Evolutionary conservation across 164 flowering plant species (phyloP).

Genomic region (Tinospora cordifolia): DNA sequence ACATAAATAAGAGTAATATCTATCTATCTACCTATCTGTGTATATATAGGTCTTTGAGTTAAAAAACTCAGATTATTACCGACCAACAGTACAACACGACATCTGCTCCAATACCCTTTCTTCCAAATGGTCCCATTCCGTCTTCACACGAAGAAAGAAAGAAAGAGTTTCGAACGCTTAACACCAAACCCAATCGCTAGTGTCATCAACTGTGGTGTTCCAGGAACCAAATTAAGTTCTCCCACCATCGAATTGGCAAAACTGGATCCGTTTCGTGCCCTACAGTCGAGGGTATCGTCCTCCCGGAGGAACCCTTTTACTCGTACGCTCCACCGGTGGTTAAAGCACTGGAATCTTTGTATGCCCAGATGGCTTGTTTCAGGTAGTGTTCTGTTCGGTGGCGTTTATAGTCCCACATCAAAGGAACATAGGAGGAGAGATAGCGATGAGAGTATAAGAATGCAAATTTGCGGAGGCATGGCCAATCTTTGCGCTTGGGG

Average conservation of each 20-base stretch:
- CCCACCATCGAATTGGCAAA: too few species aligned
- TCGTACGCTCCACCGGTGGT: conserved; percentile 34
- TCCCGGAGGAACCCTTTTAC: conserved; percentile 39
- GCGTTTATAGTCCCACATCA: too few species aligned
- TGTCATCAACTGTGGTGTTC: conserved; percentile 28
- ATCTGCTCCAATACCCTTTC: conserved; percentile 27
- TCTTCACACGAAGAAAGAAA: conserved; percentile 16
- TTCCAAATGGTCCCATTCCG: conserved; percentile 17
- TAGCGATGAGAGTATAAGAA: too few species aligned
- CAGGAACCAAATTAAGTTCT: conserved; percentile 31
- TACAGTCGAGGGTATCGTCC: conserved; percentile 41
- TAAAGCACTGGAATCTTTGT: too few species aligned
- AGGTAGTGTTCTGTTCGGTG: too few species aligned
- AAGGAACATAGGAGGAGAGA: too few species aligned
- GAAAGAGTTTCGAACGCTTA: conserved; percentile 28
- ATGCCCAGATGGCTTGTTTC: too few species aligned
- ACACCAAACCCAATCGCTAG: conserved; percentile 32
- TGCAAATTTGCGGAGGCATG: too few species aligned
- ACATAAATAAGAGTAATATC: too few species aligned
- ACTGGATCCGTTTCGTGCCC: conserved; percentile 36
- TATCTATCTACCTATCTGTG: too few species aligned
- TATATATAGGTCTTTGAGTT: conserved; percentile 9
- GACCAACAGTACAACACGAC: conserved; percentile 27
- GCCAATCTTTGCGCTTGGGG: too few species aligned
- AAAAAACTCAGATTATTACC: conserved; percentile 32